phyloP scores from a whole-genome alignment of 1,284 basidiomycete species.

The Rhodotorula sp. region DNA sequence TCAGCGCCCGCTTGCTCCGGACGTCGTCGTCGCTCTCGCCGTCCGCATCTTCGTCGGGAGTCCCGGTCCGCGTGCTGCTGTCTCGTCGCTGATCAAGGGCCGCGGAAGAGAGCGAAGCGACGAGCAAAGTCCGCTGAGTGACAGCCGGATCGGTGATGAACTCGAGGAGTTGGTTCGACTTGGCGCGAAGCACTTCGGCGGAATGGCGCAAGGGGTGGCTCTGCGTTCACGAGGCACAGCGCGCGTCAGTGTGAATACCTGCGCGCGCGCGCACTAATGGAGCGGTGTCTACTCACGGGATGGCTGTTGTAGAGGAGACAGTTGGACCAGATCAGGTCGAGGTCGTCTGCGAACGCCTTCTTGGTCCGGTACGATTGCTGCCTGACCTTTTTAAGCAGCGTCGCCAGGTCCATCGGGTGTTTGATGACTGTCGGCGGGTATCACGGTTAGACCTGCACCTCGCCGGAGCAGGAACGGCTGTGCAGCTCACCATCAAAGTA shows the following conservation, averaged over 20 bases:
- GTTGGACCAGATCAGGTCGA: constrained; percentile 96
- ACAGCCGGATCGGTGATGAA: constrained; percentile 74
- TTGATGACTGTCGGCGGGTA: constrained; percentile 64
- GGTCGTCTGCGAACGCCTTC: constrained; percentile 85
- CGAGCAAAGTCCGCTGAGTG: constrained; percentile 26
- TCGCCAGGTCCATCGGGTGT: constrained; percentile 87
- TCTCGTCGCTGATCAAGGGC: constrained; percentile 10
- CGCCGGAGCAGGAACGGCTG: neutral
- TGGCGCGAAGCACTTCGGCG: constrained; percentile 70
- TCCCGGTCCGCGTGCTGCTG: constrained; percentile 20
- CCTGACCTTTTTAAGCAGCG: constrained; percentile 77
- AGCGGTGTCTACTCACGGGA: constrained; percentile 60
- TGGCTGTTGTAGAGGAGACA: constrained; percentile 89
- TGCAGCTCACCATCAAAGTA: constrained; percentile 77
- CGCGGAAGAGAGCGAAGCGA: constrained; percentile 8
- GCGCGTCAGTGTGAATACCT: neutral
- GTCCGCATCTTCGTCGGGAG: constrained; percentile 32
- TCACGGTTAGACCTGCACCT: too few species aligned
- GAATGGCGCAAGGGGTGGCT: constrained; percentile 77
- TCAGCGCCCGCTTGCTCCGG: constrained; percentile 21
- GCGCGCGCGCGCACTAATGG: neutral
- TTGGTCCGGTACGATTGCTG: constrained; percentile 83
- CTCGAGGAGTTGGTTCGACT: constrained; percentile 77
- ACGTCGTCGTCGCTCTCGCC: constrained; percentile 41
- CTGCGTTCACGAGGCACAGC: constrained; percentile 44